Base-by-base conservation (phyloP, 2,329 filamentous ascomycete genomes). In the Fusarium concolor region DNA sequence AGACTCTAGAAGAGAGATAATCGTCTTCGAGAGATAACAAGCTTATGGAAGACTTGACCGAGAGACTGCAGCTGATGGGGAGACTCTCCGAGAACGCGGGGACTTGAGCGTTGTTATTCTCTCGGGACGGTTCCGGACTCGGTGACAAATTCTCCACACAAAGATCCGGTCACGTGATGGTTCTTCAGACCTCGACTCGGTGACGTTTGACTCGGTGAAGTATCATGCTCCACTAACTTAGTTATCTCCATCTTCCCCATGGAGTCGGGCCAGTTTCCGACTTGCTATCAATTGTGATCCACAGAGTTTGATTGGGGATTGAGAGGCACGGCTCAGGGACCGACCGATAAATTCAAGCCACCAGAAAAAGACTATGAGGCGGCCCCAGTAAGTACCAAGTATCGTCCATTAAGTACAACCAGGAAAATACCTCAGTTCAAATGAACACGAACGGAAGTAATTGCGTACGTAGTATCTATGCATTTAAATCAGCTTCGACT, bases 91-190 rank as follows among this genome's bases (percentile, higher is more conserved):
- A 54, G 47, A 28, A 39, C 43, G 42, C 38, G 47, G 64, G 58
- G 64, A 68, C 47, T 65, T 47, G 28, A 45, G 37, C 67, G 65
- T 69, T 62, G 50, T 68, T 50, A 52, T 65, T 54, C 55, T 56
- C 65, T 69, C 65, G 65, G 65, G 55, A 44, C 22, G 53, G 43
- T 68, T 62, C 61, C 65, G 65, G 65, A 42, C 43, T 51, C 44
- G 31, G 45, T 22, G 12, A 43, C 41, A 41, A 31, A 24, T 41
- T 49, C 31, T 49, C 51, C 56, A 44, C 56, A 38, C 33, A 22
- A 43, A 49, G 28, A 31, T 43, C 51, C 47, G 65, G 42, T 68
- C 65, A 68, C 65, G 65, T 68, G 65, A 53, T 12, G 1, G 0
- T 8, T 12, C 4, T 20, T 17, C 8, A 31, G 29, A 31, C 29